phyloP scores from a whole-genome alignment of 345 rosid species.

The Euphorbia lathyris region DNA sequence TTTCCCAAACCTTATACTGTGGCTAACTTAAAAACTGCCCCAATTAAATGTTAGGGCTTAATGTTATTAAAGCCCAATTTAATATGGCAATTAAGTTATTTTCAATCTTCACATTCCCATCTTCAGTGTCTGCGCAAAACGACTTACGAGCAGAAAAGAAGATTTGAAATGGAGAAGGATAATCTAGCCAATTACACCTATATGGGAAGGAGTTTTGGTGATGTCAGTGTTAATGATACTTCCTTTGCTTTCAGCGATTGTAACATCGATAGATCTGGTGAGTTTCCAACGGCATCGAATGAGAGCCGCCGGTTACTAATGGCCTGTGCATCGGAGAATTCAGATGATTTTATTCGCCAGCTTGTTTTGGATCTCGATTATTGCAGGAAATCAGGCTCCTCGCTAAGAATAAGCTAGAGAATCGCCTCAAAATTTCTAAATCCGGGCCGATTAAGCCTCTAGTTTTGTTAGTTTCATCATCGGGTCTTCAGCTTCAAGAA shows the following conservation, averaged over 20 bases:
- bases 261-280: conserved; percentile 94
- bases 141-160: too few relatives aligned
- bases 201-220: conserved; percentile 42
- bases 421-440: too few relatives aligned
- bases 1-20: too few relatives aligned
- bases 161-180: conserved; percentile 57
- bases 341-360: conserved; percentile 62
- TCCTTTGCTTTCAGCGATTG: conserved; percentile 97
- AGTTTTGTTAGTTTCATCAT: too few relatives aligned
- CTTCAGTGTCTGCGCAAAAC: too few relatives aligned
- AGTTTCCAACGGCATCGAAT: conserved; percentile 61
- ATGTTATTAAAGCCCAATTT: too few relatives aligned
- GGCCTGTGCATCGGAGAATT: conserved; percentile 43
- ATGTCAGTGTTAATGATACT: conserved; percentile 44
- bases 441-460: too few relatives aligned
- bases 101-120: too few relatives aligned
- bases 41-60: too few relatives aligned
- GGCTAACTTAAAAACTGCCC: too few relatives aligned
- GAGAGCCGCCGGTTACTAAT: conserved; percentile 58
- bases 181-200: conserved; percentile 35
- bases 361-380: conserved; percentile 71
- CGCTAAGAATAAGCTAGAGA: conserved; percentile 86
- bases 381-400: conserved; percentile 79
- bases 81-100: too few relatives aligned
- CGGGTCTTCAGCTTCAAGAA: conserved; percentile 87